phyloP scores from a whole-genome alignment of 2,329 filamentous ascomycete genomes.

The Hirsutella thompsonii region DNA sequence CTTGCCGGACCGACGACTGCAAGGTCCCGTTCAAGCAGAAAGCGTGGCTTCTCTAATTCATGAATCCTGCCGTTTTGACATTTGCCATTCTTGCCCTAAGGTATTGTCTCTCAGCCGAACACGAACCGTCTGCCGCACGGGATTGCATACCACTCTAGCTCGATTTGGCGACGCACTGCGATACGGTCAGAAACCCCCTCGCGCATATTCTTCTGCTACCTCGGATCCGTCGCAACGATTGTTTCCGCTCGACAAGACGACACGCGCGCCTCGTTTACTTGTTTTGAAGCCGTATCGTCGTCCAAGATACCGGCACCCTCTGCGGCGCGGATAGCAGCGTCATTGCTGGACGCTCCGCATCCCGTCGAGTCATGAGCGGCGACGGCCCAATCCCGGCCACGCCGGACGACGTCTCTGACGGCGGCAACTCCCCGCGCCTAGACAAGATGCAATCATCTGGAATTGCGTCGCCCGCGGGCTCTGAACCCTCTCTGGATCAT shows the following conservation, averaged over 20 bases:
- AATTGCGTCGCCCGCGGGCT: constrained; percentile 32
- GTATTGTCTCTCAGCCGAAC: too few relatives aligned
- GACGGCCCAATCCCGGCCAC: constrained; percentile 28
- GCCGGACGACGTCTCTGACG: constrained; percentile 30
- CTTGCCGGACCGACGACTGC: not conserved
- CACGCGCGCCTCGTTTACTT: not conserved
- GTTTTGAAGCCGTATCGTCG: not conserved
- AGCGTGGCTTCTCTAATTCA: too few relatives aligned
- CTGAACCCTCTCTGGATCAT: constrained; percentile 16
- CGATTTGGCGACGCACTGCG: too few relatives aligned
- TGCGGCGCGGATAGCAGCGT: not conserved
- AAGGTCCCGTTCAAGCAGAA: too few relatives aligned
- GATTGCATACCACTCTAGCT: too few relatives aligned
- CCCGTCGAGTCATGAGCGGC: constrained; percentile 10
- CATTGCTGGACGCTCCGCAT: not conserved
- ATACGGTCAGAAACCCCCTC: too few relatives aligned
- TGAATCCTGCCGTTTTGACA: too few relatives aligned
- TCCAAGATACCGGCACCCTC: constrained; percentile 3
- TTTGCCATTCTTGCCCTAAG: too few relatives aligned
- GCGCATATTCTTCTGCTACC: not conserved
- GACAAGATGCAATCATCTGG: constrained; percentile 33
- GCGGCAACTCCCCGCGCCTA: constrained; percentile 23
- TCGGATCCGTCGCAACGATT: not conserved
- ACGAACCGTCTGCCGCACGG: too few relatives aligned
- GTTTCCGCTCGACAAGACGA: not conserved